phyloP scores from a whole-genome alignment of 371 early-diverging fungal species.

The Circinella minor region DNA sequence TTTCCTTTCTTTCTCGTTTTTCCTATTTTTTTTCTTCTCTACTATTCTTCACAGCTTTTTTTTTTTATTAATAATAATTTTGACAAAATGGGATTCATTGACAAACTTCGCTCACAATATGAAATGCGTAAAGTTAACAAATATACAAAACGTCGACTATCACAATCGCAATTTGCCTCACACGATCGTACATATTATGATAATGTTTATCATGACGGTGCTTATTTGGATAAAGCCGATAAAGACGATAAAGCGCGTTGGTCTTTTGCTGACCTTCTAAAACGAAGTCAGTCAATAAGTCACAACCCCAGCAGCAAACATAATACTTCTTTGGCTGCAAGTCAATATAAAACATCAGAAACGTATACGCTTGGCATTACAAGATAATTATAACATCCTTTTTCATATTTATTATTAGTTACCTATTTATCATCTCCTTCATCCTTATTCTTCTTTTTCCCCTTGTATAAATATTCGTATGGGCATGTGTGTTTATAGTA shows the following conservation, averaged over 20 bases:
- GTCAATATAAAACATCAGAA: constrained; percentile 44
- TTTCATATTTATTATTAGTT: background rate
- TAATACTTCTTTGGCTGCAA: constrained; percentile 15
- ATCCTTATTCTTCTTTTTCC: no score
- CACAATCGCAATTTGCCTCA: constrained; percentile 46
- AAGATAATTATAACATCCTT: constrained; percentile 10
- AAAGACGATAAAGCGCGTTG: constrained; percentile 23
- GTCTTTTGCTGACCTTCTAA: constrained; percentile 26
- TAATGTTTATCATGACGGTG: constrained; percentile 40
- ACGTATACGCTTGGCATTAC: constrained; percentile 27
- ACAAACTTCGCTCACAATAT: constrained; percentile 34
- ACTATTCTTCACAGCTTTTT: background rate
- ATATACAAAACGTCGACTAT: constrained; percentile 46
- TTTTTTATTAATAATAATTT: background rate
- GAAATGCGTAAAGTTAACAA: constrained; percentile 44
- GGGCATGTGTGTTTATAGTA: no score
- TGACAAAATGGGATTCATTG: constrained; percentile 39
- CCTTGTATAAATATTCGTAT: no score
- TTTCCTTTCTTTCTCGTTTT: background rate
- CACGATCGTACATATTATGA: constrained; percentile 49
- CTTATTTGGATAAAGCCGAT: constrained; percentile 24
- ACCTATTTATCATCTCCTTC: background rate
- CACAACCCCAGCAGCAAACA: background rate
- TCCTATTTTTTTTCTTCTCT: constrained; percentile 10
- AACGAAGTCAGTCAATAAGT: constrained; percentile 14